Evolutionary conservation across 768 basidiomycete species (phyloP).

Genomic region (Boletus fagicola): DNA sequence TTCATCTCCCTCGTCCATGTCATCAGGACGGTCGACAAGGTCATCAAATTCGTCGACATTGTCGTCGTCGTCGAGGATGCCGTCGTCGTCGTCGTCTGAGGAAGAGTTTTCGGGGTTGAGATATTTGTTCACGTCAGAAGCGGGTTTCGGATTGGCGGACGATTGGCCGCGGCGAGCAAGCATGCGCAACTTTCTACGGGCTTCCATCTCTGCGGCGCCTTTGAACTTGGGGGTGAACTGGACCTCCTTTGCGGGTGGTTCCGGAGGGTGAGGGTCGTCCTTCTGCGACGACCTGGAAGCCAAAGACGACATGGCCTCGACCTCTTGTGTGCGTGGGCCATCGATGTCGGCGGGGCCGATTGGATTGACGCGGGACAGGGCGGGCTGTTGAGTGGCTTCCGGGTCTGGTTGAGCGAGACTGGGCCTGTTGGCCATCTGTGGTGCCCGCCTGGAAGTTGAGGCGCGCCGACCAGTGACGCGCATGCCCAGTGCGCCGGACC

Average conservation of each 20-base stretch:
- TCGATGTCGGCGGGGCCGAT: slow-evolving; percentile 13
- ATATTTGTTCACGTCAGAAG: slow-evolving; percentile 33
- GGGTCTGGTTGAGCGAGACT: slow-evolving; percentile 6
- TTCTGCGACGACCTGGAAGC: background rate
- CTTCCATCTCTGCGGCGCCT: slow-evolving; percentile 86
- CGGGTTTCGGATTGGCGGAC: slow-evolving; percentile 24
- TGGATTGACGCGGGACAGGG: slow-evolving; percentile 12
- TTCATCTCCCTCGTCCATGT: slow-evolving; percentile 66
- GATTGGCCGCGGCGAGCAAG: slow-evolving; percentile 52
- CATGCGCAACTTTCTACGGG: slow-evolving; percentile 62
- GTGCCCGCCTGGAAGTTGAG: slow-evolving; percentile 52
- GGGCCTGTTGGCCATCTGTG: slow-evolving; percentile 18
- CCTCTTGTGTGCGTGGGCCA: slow-evolving; percentile 8
- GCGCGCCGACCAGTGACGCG: slow-evolving; percentile 66
- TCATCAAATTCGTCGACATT: slow-evolving; percentile 53
- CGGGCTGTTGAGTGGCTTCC: background rate
- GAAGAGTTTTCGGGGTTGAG: slow-evolving; percentile 50
- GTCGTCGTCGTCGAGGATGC: slow-evolving; percentile 47
- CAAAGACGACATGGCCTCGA: background rate
- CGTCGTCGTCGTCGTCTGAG: slow-evolving; percentile 53
- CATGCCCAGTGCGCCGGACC: slow-evolving; percentile 72
- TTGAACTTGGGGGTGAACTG: slow-evolving; percentile 78
- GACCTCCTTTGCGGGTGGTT: slow-evolving; percentile 48
- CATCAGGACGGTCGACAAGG: slow-evolving; percentile 45
- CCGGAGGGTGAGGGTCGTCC: slow-evolving; percentile 18